Base-by-base conservation (phyloP, 2,329 filamentous ascomycete species). In the Monascus ruber region DNA sequence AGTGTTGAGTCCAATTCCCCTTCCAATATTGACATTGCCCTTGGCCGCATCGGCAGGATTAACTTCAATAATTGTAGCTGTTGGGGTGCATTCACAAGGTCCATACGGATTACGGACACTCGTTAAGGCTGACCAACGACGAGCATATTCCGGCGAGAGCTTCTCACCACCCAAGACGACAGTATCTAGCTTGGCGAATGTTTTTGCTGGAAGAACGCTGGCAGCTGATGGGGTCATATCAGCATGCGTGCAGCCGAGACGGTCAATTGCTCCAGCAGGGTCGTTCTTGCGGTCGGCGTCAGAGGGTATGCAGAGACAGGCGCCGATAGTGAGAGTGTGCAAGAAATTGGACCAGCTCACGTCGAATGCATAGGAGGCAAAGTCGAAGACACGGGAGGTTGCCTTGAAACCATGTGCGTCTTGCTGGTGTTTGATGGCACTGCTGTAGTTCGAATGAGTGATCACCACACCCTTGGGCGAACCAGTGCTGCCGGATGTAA, bases 381-480 rank as follows among this genome's bases (percentile, higher is more conserved):
- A 62, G 39, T 73, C 66, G 57, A 76, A 66, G 5, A 78, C 72
- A 2, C 78, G 64, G 11, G 73, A 74, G 5, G 63, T 53, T 0
- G 60, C 78, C 67, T 39, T n/a, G 17, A 36, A 40, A 2, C 62
- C 61, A 4, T 76, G 56, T 0, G 67, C 64, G 0, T 61, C 52
- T 0, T 66, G 70, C 40, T 76, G 72, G 0, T 64, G 63, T 2
- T 65, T 47, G 35, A 72, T 67, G 0, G 67, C 62, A 0, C 73
- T 72, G 1, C 72, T 68, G 1, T 77, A 60, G 0, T 74, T 69
- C 0, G 60, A 57, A 44, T 81, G 77, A 2, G 68, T 71, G 42
- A 77, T 73, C 31, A 75, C 70, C 11, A 76, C 68, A 3, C 74
- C 75, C 39, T 72, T 72, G 0, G 71, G 69, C 31, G 62, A 63